These are phyloP conservation scores for Colletotrichum lini DNA, from an alignment of 2,329 filamentous ascomycete species.

Conservation along the genomic window DNA sequence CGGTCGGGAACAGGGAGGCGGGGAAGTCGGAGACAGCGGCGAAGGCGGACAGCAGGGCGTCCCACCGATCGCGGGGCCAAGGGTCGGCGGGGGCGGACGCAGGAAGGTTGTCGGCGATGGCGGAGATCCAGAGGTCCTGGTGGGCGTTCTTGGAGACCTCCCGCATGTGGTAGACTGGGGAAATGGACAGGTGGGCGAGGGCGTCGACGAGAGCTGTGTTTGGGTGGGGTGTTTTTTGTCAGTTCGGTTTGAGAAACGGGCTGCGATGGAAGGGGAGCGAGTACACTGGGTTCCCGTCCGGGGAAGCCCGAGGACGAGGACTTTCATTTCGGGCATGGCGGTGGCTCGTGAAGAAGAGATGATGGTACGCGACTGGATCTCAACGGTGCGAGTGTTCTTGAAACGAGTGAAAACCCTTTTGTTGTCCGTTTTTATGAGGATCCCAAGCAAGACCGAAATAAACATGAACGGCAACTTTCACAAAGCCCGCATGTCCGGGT, in stretches of 20 bases:
- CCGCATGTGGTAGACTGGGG: conserved; percentile 53
- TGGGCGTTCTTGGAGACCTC: conserved; percentile 52
- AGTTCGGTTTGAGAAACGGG: not conserved
- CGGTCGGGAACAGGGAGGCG: conserved; percentile 62
- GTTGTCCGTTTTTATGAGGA: too few relatives aligned
- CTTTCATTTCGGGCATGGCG: conserved; percentile 46
- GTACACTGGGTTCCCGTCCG: conserved; percentile 53
- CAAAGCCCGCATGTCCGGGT: conserved; percentile 1
- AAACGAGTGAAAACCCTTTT: not conserved
- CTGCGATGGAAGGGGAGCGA: not conserved
- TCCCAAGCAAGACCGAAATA: too few relatives aligned
- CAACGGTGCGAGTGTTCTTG: not conserved
- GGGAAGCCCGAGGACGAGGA: conserved; percentile 52
- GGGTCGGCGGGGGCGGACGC: conserved; percentile 43
- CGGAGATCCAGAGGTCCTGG: conserved; percentile 52
- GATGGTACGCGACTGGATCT: not conserved
- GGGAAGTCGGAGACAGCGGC: conserved; percentile 48
- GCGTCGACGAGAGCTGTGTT: conserved; percentile 49
- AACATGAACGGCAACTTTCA: too few relatives aligned
- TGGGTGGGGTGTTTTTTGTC: not conserved
- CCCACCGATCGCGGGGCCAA: conserved; percentile 50
- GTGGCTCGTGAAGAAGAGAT: too few relatives aligned
- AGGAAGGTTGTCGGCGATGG: conserved; percentile 52
- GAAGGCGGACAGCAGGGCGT: conserved; percentile 52
- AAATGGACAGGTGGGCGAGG: conserved; percentile 48